phyloP scores from a whole-genome alignment of 805 yeast genomes.

The Hanseniaspora mollemarum region DNA sequence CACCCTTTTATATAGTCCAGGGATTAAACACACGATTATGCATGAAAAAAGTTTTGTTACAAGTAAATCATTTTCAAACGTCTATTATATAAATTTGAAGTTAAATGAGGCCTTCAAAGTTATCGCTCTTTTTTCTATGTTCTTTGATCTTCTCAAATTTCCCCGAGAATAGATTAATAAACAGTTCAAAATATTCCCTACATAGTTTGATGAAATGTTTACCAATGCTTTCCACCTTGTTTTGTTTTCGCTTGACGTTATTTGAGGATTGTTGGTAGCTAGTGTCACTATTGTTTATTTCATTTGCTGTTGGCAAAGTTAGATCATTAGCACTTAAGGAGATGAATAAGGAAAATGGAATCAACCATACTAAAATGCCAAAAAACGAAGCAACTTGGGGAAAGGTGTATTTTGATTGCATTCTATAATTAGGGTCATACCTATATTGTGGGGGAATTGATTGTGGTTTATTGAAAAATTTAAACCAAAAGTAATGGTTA shows the following conservation, averaged over 20 bases:
- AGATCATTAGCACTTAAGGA: conserved; percentile 87
- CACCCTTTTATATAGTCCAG: no score
- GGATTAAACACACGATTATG: no score
- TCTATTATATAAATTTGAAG: background rate
- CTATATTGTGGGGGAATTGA: conserved; percentile 56
- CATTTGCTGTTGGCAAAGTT: conserved; percentile 49
- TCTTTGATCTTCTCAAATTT: conserved; percentile 11
- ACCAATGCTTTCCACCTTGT: conserved; percentile 50
- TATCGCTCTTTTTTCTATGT: conserved; percentile 4
- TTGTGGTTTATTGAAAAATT: conserved; percentile 55
- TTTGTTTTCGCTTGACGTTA: conserved; percentile 28
- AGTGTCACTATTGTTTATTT: conserved; percentile 24
- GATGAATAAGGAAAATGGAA: conserved; percentile 86
- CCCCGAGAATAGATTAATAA: conserved; percentile 13
- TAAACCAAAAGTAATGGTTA: conserved; percentile 86
- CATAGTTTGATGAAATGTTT: conserved; percentile 48
- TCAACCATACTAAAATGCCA: conserved; percentile 85
- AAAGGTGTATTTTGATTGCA: conserved; percentile 67
- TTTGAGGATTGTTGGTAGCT: conserved; percentile 21
- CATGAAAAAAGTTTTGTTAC: no score
- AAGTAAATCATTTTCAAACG: no score
- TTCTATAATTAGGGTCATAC: conserved; percentile 45
- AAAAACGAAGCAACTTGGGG: conserved; percentile 90
- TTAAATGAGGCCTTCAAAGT: conserved; percentile 2
- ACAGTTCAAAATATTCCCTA: conserved; percentile 32